These are phyloP conservation scores for Angomonas deanei DNA, from an alignment of 208 protist species.

Conservation along the genomic window DNA sequence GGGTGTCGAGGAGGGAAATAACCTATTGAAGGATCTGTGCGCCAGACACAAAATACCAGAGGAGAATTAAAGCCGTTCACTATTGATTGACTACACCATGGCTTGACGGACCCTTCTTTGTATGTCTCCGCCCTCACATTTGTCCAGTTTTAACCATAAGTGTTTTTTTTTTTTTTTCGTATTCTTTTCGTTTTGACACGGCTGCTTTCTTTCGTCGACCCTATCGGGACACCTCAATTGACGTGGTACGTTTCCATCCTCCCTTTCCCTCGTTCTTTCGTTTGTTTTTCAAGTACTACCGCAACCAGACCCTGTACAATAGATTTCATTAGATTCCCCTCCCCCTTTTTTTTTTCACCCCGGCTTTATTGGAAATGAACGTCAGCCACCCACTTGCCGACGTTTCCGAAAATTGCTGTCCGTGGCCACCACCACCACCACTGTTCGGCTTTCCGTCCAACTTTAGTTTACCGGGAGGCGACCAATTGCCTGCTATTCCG, in stretches of 20 bases:
- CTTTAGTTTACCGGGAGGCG: too few species aligned
- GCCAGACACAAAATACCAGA: slow-evolving; percentile 16
- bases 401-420: neutral
- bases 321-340: too few species aligned
- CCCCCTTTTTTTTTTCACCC: neutral
- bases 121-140: too few species aligned
- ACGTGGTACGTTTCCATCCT: neutral
- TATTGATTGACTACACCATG: slow-evolving; percentile 23
- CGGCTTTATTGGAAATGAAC: neutral
- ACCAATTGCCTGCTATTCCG: too few species aligned
- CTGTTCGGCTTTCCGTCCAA: slow-evolving; percentile 9
- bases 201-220: too few species aligned
- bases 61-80: neutral
- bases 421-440: slow-evolving; percentile 31
- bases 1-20: slow-evolving; percentile 55
- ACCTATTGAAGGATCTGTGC: slow-evolving; percentile 53
- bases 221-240: too few species aligned
- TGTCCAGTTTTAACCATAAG: neutral
- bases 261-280: neutral
- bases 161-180: neutral
- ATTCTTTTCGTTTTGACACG: too few species aligned
- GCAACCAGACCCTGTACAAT: too few species aligned
- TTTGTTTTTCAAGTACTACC: too few species aligned
- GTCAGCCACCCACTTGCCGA: neutral
- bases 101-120: neutral